These are phyloP conservation scores for Carex littledalei DNA, from an alignment of 176 grass and related monocot genomes.

Conservation along the genomic window DNA sequence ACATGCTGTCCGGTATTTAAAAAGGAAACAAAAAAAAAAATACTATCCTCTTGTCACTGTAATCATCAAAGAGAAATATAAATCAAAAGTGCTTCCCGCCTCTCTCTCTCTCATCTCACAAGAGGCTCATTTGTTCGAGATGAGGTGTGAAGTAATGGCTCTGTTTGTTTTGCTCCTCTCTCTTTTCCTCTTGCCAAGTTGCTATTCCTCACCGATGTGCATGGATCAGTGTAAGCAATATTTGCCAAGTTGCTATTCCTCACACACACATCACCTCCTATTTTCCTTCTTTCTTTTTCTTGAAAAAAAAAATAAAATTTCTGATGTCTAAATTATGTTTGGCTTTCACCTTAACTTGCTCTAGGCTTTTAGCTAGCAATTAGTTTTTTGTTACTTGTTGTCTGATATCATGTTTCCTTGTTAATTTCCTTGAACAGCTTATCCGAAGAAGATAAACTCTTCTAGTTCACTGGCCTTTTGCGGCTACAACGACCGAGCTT, in stretches of 20 bases:
- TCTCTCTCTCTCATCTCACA: not conserved
- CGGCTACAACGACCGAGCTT: slow-evolving; percentile 31
- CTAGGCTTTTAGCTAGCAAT: too few species aligned
- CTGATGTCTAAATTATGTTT: too few species aligned
- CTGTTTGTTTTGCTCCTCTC: slow-evolving; percentile 16
- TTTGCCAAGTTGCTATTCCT: too few species aligned
- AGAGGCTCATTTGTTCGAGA: not conserved
- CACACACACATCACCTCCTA: too few species aligned
- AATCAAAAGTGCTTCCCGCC: not conserved
- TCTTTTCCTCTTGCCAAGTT: slow-evolving; percentile 18
- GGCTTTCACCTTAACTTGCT: too few species aligned
- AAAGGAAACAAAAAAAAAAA: not conserved
- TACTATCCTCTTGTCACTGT: not conserved
- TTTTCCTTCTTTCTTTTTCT: not conserved
- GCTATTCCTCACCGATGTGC: slow-evolving; percentile 47
- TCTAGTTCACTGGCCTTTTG: slow-evolving; percentile 47
- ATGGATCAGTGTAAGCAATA: slow-evolving; percentile 42
- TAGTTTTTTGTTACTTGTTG: too few species aligned
- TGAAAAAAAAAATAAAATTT: too few species aligned
- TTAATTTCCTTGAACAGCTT: slow-evolving; percentile 22
- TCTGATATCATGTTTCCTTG: not conserved
- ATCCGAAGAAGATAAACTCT: slow-evolving; percentile 38
- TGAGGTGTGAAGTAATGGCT: slow-evolving; percentile 11
- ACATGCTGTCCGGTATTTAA: not conserved
- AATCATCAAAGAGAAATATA: not conserved